Base-by-base conservation (phyloP, 805 yeast species). In the Sugiyamaella marilandica region DNA sequence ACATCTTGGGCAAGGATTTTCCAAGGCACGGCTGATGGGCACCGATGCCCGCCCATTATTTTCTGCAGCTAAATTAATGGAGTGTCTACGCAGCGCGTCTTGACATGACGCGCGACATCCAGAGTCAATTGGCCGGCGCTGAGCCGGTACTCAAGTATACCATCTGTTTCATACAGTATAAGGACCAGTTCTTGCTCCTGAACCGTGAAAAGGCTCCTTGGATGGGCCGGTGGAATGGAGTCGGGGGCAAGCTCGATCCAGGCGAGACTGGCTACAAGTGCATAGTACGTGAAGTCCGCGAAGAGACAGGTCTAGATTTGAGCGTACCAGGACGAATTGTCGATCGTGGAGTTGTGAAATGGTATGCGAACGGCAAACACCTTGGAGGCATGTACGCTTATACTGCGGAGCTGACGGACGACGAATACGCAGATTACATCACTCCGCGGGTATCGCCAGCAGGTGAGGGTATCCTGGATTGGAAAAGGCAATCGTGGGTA, bases 221-320 rank as follows among this genome's bases (percentile, higher is more conserved):
- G 37, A 35, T 41, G 51, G 34, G 35, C 52, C 8, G 36, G 47
- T 11, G 55, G 52, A 24, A 49, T 52, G 37, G 41, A 34, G 8
- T 41, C 29, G 49, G 43, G 13, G 43, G 43, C 24, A 39, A 39
- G 43, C 43, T 39, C 5, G 43, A 39, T 39, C 24, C 43, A 39
- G 43, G 43, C 13, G 43, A 39, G 21, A 39, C 43, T 14, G 43
- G 43, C 13, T 39, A 39, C 43, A 21, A 39, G 19, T 39, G 43
- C 24, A 16, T 39, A 16, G 43, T 39, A 5, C 43, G 43, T 5
- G 43, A 39, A 19, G 24, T 19, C 5, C 43, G 13, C 16, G 43
- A 39, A 9, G 43, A 39, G 19, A 39, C 43, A 19, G 43, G 43
- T 5, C 21, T 39, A 16, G 43, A 39, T 39, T 19, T 39, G 24